Percentiles rank a stretch among this genome's conserved stretches.
Evolutionary conservation across 345 rosid species (phyloP).

Genomic region (Lumnitzera littorea): DNA sequence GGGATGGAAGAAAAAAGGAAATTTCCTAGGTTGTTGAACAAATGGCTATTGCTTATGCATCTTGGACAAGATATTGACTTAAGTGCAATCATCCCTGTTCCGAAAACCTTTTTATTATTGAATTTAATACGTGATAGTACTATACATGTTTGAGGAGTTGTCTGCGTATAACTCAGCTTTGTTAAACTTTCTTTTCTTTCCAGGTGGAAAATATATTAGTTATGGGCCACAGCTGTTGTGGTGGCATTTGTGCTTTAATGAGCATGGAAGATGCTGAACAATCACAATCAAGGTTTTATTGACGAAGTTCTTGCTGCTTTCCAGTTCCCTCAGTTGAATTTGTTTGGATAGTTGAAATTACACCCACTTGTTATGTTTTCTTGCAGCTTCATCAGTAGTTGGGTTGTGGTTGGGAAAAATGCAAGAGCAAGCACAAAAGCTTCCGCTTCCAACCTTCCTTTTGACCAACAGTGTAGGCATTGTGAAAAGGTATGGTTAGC

Average conservation of each 20-base stretch:
- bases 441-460: constrained; percentile 51
- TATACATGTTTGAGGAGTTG: background rate
- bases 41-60: too few relatives aligned
- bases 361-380: background rate
- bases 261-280: constrained; percentile 51
- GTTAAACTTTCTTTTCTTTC: constrained; percentile 5
- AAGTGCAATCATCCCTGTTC: too few relatives aligned
- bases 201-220: constrained; percentile 93
- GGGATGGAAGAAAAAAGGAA: background rate
- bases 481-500: constrained; percentile 76
- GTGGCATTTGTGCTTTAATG: constrained; percentile 97
- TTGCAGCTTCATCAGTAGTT: constrained; percentile 68
- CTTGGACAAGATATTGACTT: too few relatives aligned
- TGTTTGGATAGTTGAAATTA: background rate
- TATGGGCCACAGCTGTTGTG: constrained; percentile 91
- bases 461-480: constrained; percentile 80
- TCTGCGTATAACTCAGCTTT: background rate
- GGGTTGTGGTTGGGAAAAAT: constrained; percentile 79
- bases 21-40: background rate
- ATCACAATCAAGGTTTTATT: constrained; percentile 57
- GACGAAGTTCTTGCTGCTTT: background rate
- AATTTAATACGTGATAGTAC: background rate
- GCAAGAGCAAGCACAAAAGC: constrained; percentile 65
- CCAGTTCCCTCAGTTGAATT: background rate
- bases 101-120: too few relatives aligned